Base-by-base conservation (phyloP, 2,329 filamentous ascomycete species). In the Emericellopsis cladophorae region DNA sequence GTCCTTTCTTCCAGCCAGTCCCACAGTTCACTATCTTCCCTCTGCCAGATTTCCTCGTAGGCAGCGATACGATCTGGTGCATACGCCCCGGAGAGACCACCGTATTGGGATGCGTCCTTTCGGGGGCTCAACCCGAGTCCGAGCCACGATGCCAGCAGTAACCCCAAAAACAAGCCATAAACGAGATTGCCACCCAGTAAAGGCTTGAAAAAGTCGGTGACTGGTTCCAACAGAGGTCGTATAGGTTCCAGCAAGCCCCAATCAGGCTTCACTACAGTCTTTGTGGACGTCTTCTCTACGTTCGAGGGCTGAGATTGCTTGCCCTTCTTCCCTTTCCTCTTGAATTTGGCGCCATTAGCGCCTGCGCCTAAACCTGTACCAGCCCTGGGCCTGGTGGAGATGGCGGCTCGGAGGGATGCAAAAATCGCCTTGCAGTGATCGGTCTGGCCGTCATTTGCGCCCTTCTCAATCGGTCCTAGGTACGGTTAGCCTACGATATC, bases 21-120 rank as follows among this genome's bases (percentile, higher is more conserved):
- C 89, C 89, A 95, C 9, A 95, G 65, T 51, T 92, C 86, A 48
- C 76, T 86, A 56, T 95, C 89, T 58, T 95, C 87, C 33, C 77
- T 70, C 31, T 79, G 73, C 89, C 90, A 98, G 54, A 96, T 83
- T 61, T 95, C 85, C 49, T 96, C 89, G 56, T 95, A 96, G 0
- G 85, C 87, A 2, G 82, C 79, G 14, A 88, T 64, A 6, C 88
- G 76, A 42, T 89, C 79, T 0, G 84, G 73, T 31, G 52, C 51
- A 43, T 57, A 57, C 14, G 58, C 48, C 23, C 52, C 52, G 12
- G 51, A 51, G 10, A 45, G 58, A 7, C n/a, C 15, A 3, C 61
- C 60, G 43, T 60, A 66, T 2, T 57, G 54, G 24, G 57, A 48
- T 16, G 60, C 53, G 36, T 54, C 55, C 47, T 37, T 15, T 48